These are phyloP conservation scores for Astrothelium subdiscretum DNA, from an alignment of 495 filamentous ascomycete species.

Conservation along the genomic window DNA sequence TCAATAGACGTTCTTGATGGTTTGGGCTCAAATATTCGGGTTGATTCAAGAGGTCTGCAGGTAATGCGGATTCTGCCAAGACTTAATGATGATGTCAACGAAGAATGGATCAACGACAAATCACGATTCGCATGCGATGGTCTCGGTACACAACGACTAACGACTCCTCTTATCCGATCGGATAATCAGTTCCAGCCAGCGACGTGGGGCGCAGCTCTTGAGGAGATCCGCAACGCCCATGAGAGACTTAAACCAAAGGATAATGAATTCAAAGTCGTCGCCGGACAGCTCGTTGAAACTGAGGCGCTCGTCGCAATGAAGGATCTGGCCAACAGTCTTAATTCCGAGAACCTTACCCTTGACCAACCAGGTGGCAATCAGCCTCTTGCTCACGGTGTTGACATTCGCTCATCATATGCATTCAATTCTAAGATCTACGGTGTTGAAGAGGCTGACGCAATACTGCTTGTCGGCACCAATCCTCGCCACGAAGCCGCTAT, in stretches of 20 bases:
- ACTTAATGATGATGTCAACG: conserved; percentile 94
- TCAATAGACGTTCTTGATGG: conserved; percentile 90
- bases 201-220: conserved; percentile 87
- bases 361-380: conserved; percentile 76
- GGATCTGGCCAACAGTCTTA: conserved; percentile 88
- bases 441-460: conserved; percentile 85
- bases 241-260: conserved; percentile 63
- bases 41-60: conserved; percentile 87
- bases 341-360: conserved; percentile 87
- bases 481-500: conserved; percentile 88
- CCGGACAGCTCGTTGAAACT: conserved; percentile 79
- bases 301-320: conserved; percentile 94
- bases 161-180: conserved; percentile 78
- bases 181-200: conserved; percentile 81
- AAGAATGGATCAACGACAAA: conserved; percentile 99
- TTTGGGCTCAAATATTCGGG: conserved; percentile 84
- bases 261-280: conserved; percentile 92
- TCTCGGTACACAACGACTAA: conserved; percentile 87
- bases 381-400: conserved; percentile 84
- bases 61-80: conserved; percentile 90
- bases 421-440: conserved; percentile 93
- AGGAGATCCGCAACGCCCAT: conserved; percentile 68
- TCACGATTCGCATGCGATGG: conserved; percentile 93
- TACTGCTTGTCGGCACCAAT: conserved; percentile 90
- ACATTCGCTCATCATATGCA: conserved; percentile 85